These are phyloP conservation scores for Chaetomiaceae sp. DNA, from an alignment of 2,329 filamentous ascomycete genomes.

Conservation along the genomic window DNA sequence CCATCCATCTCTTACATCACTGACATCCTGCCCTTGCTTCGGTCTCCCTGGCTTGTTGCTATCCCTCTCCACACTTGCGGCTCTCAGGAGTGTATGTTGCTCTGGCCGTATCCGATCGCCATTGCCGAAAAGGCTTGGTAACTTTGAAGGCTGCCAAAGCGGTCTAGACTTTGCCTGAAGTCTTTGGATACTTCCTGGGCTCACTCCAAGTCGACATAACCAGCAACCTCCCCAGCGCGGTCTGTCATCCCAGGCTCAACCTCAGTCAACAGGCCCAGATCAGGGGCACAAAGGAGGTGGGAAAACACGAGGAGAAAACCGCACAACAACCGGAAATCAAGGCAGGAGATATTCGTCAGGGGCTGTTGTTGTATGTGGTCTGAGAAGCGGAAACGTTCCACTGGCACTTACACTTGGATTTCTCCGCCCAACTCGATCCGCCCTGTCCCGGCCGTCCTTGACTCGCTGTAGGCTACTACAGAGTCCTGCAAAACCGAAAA, in stretches of 20 bases:
- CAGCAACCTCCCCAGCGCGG: neutral
- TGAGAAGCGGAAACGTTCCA: neutral
- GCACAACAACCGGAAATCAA: no score
- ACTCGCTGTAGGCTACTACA: neutral
- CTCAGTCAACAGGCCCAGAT: neutral
- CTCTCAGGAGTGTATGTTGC: constrained; percentile 13
- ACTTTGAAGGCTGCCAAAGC: neutral
- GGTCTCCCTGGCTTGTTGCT: neutral
- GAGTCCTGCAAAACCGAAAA: neutral
- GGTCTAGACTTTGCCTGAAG: neutral
- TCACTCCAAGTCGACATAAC: neutral
- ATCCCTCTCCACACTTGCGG: neutral
- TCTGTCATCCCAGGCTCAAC: neutral
- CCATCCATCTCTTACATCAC: neutral
- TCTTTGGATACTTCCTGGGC: neutral
- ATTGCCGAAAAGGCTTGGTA: neutral
- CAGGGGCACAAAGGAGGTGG: neutral
- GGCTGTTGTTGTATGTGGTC: no score
- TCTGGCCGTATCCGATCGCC: neutral
- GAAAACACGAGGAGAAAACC: neutral
- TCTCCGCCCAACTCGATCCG: neutral
- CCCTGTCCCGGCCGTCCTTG: neutral
- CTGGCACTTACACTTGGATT: neutral
- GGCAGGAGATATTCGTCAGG: no score
- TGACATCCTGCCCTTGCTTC: neutral